Conservation (phyloP, 139 green algal genomes). For the Micractinium sp. region DNA sequence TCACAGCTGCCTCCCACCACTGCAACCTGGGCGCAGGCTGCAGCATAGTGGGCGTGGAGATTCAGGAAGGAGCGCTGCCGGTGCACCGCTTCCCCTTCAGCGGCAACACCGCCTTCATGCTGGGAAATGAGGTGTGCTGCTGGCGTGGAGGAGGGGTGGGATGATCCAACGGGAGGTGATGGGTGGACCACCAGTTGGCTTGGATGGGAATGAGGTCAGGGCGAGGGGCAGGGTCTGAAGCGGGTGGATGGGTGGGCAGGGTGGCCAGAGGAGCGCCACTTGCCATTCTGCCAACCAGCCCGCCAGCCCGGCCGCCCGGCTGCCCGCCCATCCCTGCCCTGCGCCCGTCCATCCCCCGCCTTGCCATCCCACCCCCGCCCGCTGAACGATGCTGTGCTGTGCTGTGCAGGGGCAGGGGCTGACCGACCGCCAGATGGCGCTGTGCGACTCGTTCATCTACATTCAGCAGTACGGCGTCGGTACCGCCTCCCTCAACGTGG, state of each 20-base stretch:
- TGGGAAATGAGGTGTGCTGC: conserved; percentile 84
- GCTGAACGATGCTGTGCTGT: too few species aligned
- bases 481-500: conserved; percentile 96
- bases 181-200: background rate
- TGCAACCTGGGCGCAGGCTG: conserved; percentile 53
- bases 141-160: too few species aligned
- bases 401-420: conserved; percentile 83
- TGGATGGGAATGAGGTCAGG: too few species aligned
- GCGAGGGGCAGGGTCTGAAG: too few species aligned
- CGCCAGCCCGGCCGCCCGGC: too few species aligned
- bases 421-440: conserved; percentile 72
- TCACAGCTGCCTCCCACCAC: background rate
- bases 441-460: conserved; percentile 96
- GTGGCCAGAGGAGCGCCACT: background rate
- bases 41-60: conserved; percentile 89
- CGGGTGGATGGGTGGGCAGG: background rate
- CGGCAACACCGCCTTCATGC: conserved; percentile 89
- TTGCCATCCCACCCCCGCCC: too few species aligned
- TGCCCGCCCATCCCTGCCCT: background rate
- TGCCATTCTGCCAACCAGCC: too few species aligned
- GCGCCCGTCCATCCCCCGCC: background rate
- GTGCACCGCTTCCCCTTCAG: conserved; percentile 82
- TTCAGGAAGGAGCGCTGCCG: conserved; percentile 70
- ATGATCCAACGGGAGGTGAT: background rate
- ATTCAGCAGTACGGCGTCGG: conserved; percentile 82